A percentile compares a stretch with the other conserved stretches of the same genome.
phyloP scores from a whole-genome alignment of 805 yeast species.

The Nakazawaea siamensis region DNA sequence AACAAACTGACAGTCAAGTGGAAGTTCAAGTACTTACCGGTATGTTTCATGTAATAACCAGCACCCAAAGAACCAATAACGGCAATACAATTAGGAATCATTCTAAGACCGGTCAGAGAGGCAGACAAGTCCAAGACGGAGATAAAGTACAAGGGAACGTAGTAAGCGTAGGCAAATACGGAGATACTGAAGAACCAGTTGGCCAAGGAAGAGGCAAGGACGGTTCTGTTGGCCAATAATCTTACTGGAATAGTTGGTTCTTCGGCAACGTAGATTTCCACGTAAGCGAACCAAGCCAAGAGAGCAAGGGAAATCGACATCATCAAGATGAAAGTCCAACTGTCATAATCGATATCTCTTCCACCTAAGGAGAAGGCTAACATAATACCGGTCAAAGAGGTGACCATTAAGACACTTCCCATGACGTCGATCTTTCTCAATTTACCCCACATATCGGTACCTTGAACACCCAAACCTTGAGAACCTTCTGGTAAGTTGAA shows the following conservation, averaged over 20 bases:
- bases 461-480: conserved; percentile 14
- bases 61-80: conserved; percentile 56
- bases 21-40: conserved; percentile 51
- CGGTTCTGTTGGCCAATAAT: conserved; percentile 44
- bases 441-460: conserved; percentile 34
- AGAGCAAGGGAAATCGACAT: conserved; percentile 25
- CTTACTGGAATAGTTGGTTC: conserved; percentile 58
- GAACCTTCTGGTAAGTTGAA: conserved; percentile 34
- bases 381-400: conserved; percentile 35
- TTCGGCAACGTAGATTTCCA: conserved; percentile 31
- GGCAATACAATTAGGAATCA: conserved; percentile 53
- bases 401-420: conserved; percentile 39
- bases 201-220: conserved; percentile 54
- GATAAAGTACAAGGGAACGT: conserved; percentile 53
- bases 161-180: conserved; percentile 38
- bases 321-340: conserved; percentile 25
- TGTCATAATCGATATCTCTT: conserved; percentile 31
- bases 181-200: conserved; percentile 54
- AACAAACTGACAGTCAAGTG: conserved; percentile 32
- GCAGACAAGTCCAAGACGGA: conserved; percentile 47
- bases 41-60: conserved; percentile 54
- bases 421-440: conserved; percentile 47
- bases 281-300: conserved; percentile 31
- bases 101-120: conserved; percentile 49
- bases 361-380: conserved; percentile 49